Percentiles rank a stretch among this genome's conserved stretches.
These are phyloP conservation scores for Termitomyces titanicus DNA, from an alignment of 768 basidiomycete genomes.

Conservation along the genomic window DNA sequence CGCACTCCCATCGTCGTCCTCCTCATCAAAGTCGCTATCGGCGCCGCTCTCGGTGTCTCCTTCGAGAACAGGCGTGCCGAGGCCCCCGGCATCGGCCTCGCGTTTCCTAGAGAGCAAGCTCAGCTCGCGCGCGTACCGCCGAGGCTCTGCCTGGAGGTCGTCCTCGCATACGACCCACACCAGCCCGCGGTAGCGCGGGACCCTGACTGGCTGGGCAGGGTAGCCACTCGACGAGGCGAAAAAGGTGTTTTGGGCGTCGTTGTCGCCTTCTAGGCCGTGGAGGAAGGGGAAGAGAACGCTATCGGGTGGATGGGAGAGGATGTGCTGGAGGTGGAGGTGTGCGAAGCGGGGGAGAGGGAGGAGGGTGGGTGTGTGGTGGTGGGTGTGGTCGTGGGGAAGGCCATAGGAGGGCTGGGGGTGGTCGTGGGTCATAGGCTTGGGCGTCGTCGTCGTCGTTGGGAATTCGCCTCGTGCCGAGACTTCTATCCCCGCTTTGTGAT, in stretches of 20 bases:
- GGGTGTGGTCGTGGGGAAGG: too few relatives aligned
- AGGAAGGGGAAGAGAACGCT: conserved; percentile 83
- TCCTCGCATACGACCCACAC: conserved; percentile 83
- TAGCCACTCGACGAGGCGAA: conserved; percentile 43
- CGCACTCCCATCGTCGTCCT: conserved; percentile 16
- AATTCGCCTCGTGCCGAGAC: too few relatives aligned
- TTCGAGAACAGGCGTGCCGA: conserved; percentile 4
- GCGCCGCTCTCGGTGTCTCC: conserved; percentile 18
- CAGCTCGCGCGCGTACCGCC: conserved; percentile 16
- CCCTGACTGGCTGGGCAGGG: neutral
- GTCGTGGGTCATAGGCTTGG: too few relatives aligned
- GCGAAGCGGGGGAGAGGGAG: conserved; percentile 49
- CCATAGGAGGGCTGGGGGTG: too few relatives aligned
- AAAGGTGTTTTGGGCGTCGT: conserved; percentile 77
- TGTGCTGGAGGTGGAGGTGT: conserved; percentile 57
- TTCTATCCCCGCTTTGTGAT: too few relatives aligned
- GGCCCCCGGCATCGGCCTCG: neutral
- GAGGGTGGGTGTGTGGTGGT: conserved; percentile 9
- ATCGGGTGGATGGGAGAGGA: conserved; percentile 73
- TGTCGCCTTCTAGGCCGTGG: conserved; percentile 82
- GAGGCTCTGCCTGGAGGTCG: conserved; percentile 39
- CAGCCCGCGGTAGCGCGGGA: conserved; percentile 62
- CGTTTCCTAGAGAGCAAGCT: conserved; percentile 29
- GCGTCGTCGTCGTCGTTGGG: too few relatives aligned
- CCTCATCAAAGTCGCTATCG: conserved; percentile 17